Percentiles rank a stretch among this genome's conserved stretches.
These are phyloP conservation scores for Capillidium rhysosporum DNA, from an alignment of 371 early-diverging fungal genomes.

Conservation along the genomic window DNA sequence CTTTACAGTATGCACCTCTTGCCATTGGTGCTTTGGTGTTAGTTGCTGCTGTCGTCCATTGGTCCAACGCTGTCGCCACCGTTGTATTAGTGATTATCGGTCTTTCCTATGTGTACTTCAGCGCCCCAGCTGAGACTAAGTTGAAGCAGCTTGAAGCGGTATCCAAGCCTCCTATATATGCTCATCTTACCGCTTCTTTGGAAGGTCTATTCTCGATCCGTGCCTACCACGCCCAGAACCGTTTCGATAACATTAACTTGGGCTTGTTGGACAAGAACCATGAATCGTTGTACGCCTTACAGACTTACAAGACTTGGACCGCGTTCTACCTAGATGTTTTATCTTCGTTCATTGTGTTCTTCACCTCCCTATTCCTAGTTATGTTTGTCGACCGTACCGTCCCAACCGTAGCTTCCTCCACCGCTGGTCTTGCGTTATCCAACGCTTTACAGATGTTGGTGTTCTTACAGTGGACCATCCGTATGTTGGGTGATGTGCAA, in stretches of 20 bases:
- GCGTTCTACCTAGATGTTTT: constrained; percentile 43
- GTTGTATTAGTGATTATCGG: constrained; percentile 8
- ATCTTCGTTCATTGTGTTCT: constrained; percentile 33
- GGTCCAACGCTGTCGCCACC: constrained; percentile 21
- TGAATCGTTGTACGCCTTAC: constrained; percentile 29
- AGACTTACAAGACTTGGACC: constrained; percentile 25
- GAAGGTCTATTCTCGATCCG: constrained; percentile 59
- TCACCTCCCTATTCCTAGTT: constrained; percentile 31
- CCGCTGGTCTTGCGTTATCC: constrained; percentile 38
- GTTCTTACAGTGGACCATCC: constrained; percentile 46
- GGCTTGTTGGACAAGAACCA: constrained; percentile 30
- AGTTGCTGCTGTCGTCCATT: constrained; percentile 30
- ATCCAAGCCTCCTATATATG: constrained; percentile 59
- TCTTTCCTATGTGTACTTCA: background rate
- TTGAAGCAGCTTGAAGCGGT: constrained; percentile 66
- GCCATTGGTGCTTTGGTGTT: constrained; percentile 30
- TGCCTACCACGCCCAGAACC: constrained; percentile 35
- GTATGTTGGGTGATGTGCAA: constrained; percentile 32
- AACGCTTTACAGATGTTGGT: constrained; percentile 45
- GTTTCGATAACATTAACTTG: constrained; percentile 24
- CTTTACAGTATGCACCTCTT: constrained; percentile 32
- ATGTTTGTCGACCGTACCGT: constrained; percentile 20
- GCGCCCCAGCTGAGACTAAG: constrained; percentile 15
- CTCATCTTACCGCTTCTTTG: constrained; percentile 58
- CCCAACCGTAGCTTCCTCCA: constrained; percentile 13